Conservation (phyloP, 805 yeast genomes). For the Saturnispora quitensis region DNA sequence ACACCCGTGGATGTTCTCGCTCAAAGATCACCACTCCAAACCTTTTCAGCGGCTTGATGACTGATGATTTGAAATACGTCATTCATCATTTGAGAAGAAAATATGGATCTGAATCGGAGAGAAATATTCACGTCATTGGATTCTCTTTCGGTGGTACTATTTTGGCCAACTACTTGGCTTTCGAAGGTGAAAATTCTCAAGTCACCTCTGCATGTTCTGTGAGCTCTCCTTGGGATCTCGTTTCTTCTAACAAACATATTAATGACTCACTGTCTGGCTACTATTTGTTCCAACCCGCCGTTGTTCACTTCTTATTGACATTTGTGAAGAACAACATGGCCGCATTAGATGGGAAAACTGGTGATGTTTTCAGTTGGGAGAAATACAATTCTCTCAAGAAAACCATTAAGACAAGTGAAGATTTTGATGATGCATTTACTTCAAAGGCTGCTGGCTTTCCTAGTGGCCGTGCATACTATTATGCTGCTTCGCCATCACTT, state of each 20-base stretch:
- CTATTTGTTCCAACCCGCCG: slow-evolving; percentile 33
- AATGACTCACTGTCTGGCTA: slow-evolving; percentile 31
- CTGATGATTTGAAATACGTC: slow-evolving; percentile 57
- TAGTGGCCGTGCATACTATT: slow-evolving; percentile 52
- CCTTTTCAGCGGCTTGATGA: slow-evolving; percentile 58
- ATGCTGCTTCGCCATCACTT: slow-evolving; percentile 54
- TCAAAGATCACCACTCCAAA: slow-evolving; percentile 63
- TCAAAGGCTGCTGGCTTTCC: slow-evolving; percentile 55
- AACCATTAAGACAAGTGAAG: slow-evolving; percentile 33
- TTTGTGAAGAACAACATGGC: slow-evolving; percentile 36
- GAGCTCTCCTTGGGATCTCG: slow-evolving; percentile 69
- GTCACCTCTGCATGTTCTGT: slow-evolving; percentile 51
- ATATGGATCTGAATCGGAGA: slow-evolving; percentile 36
- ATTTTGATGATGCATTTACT: slow-evolving; percentile 57
- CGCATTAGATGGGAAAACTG: slow-evolving; percentile 26
- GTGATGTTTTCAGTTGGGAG: slow-evolving; percentile 20
- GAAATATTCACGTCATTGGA: slow-evolving; percentile 58
- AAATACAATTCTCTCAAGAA: slow-evolving; percentile 27
- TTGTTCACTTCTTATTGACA: slow-evolving; percentile 34
- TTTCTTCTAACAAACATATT: slow-evolving; percentile 42
- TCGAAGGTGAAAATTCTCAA: slow-evolving; percentile 45
- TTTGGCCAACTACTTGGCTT: slow-evolving; percentile 59
- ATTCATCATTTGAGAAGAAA: slow-evolving; percentile 39
- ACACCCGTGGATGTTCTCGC: slow-evolving; percentile 71
- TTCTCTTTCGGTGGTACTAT: slow-evolving; percentile 68